Conservation (phyloP, 2,329 filamentous ascomycete genomes). For the Hymenoscyphus salicellus region DNA sequence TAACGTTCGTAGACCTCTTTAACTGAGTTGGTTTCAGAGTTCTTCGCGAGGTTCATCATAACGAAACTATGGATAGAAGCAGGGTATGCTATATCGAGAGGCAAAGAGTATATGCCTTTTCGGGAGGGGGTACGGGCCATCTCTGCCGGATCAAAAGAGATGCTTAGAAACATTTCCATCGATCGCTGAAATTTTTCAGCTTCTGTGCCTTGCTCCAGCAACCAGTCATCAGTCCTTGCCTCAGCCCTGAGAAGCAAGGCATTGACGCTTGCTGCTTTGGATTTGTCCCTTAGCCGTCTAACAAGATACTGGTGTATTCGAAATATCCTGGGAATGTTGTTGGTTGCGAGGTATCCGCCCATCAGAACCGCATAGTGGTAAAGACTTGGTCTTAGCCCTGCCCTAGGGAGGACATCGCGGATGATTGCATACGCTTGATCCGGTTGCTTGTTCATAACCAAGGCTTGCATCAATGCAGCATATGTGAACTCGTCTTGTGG, state of each 20-base stretch:
- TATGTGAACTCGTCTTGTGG: constrained; percentile 56
- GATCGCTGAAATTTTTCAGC: constrained; percentile 27
- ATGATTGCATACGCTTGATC: constrained; percentile 54
- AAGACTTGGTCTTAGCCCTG: constrained; percentile 43
- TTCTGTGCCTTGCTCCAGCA: constrained; percentile 16
- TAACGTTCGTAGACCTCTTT: constrained; percentile 57
- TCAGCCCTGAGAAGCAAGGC: constrained; percentile 40
- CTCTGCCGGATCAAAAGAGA: constrained; percentile 29
- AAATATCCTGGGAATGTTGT: constrained; percentile 46
- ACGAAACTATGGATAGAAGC: constrained; percentile 50
- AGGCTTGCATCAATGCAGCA: constrained; percentile 56
- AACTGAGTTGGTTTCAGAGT: constrained; percentile 46
- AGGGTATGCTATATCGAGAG: constrained; percentile 31
- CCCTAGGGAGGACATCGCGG: constrained; percentile 48
- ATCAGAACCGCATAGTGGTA: constrained; percentile 54
- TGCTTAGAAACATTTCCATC: constrained; percentile 30
- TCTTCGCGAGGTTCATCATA: constrained; percentile 52
- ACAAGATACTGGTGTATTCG: constrained; percentile 47
- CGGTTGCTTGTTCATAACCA: constrained; percentile 52
- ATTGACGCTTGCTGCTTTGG: constrained; percentile 43
- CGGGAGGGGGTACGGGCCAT: constrained; percentile 22
- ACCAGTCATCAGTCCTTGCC: constrained; percentile 23
- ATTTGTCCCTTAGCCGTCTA: constrained; percentile 16
- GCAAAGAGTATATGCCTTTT: constrained; percentile 24
- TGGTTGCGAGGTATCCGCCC: constrained; percentile 43